phyloP scores from a whole-genome alignment of 192 early-diverging fungal species.

The Coemansia sp. region DNA sequence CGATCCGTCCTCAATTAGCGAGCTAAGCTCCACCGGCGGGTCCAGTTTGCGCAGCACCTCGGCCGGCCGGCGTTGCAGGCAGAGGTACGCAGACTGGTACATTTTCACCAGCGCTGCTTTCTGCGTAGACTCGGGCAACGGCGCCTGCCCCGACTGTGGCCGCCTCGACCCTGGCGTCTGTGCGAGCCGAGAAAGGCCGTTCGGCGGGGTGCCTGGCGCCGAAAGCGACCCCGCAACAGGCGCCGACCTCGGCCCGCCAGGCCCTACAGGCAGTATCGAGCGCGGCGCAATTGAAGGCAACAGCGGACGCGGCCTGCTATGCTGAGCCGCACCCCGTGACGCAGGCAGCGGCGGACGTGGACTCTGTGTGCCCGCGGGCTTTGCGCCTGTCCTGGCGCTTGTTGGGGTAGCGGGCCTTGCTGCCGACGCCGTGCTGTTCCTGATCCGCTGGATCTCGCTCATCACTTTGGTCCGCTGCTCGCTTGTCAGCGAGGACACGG shows the following conservation, averaged over 20 bases:
- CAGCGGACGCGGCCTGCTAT: constrained; percentile 16
- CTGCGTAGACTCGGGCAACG: constrained; percentile 4
- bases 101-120: constrained; percentile 40
- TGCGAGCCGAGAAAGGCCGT: not conserved
- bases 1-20: constrained; percentile 1
- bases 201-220: constrained; percentile 6
- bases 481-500: constrained; percentile 44
- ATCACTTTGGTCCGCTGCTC: constrained; percentile 48
- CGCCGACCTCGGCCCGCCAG: constrained; percentile 4
- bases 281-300: constrained; percentile 31
- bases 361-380: not conserved
- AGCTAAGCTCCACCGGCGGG: constrained; percentile 38
- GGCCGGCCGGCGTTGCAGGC: constrained; percentile 34
- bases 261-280: not conserved
- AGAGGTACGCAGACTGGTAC: constrained; percentile 50
- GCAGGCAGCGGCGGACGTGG: not conserved
- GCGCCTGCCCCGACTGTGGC: not conserved
- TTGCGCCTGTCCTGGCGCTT: not conserved
- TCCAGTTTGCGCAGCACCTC: constrained; percentile 32
- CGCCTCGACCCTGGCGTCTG: not conserved
- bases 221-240: constrained; percentile 4
- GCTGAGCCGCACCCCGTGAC: not conserved
- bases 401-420: not conserved
- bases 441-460: constrained; percentile 45
- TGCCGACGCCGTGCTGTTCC: constrained; percentile 12